Conservation (phyloP, 2,329 filamentous ascomycete species). For the Aspergillus luchuensis region DNA sequence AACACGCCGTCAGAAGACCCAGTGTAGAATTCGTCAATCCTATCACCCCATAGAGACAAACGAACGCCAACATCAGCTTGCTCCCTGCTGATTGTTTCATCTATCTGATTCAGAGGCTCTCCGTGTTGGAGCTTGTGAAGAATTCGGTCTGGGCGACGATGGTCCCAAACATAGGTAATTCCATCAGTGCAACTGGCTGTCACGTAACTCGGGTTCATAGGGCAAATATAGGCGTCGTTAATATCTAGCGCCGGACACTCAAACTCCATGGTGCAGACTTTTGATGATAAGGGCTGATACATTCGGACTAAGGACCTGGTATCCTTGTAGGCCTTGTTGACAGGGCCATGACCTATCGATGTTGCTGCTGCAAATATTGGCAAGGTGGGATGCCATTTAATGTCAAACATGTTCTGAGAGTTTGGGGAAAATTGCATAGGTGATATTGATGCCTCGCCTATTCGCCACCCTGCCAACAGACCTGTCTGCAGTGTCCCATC, state of each 20-base stretch:
- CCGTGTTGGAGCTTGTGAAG: conserved; percentile 57
- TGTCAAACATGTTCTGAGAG: conserved; percentile 60
- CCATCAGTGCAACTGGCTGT: conserved; percentile 64
- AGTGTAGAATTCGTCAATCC: conserved; percentile 56
- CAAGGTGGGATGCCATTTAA: conserved; percentile 57
- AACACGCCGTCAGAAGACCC: conserved; percentile 63
- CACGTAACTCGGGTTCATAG: conserved; percentile 50
- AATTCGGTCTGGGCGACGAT: conserved; percentile 48
- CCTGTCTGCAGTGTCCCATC: conserved; percentile 47
- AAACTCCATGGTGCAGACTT: conserved; percentile 47
- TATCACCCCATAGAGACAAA: conserved; percentile 59
- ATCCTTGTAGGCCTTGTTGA: conserved; percentile 38
- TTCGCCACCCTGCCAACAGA: conserved; percentile 58
- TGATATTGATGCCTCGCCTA: conserved; percentile 41
- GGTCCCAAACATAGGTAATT: conserved; percentile 63
- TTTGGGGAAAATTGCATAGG: conserved; percentile 47
- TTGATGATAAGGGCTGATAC: conserved; percentile 48
- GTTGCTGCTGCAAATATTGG: conserved; percentile 57
- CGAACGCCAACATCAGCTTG: conserved; percentile 60
- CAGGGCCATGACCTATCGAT: conserved; percentile 38
- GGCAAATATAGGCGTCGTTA: conserved; percentile 60
- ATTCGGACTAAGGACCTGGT: conserved; percentile 56
- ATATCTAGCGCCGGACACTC: conserved; percentile 63
- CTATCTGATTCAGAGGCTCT: conserved; percentile 51
- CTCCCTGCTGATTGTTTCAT: conserved; percentile 46